Evolutionary conservation across 345 rosid genomes (phyloP).

Genomic region (Syzygium jambos): DNA sequence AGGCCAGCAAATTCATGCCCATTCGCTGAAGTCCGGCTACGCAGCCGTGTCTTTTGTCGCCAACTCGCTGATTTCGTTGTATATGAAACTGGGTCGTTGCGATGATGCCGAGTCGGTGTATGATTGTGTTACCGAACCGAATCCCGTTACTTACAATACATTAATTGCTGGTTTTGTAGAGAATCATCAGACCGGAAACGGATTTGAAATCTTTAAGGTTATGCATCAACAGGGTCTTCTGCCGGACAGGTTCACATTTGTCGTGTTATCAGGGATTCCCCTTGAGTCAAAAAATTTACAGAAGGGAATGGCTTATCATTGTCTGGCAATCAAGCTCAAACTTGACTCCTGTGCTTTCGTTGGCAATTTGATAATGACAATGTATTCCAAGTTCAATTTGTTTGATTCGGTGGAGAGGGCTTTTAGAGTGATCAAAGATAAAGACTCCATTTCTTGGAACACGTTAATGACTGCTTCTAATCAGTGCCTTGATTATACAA

Average conservation of each 20-base stretch:
- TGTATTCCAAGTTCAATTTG: slow-evolving; percentile 37
- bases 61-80: slow-evolving; percentile 51
- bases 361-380: slow-evolving; percentile 41
- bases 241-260: slow-evolving; percentile 45
- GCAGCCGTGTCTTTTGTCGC: slow-evolving; percentile 33
- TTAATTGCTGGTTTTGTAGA: slow-evolving; percentile 50
- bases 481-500: slow-evolving; percentile 28
- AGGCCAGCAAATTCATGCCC: slow-evolving; percentile 49
- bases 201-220: slow-evolving; percentile 24
- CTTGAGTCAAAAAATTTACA: slow-evolving; percentile 8
- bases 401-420: slow-evolving; percentile 31
- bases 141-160: slow-evolving; percentile 47
- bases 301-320: slow-evolving; percentile 29
- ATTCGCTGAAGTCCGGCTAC: slow-evolving; percentile 35
- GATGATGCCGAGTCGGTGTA: slow-evolving; percentile 28
- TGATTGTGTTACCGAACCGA: slow-evolving; percentile 13
- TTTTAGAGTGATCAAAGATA: slow-evolving; percentile 26
- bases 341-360: slow-evolving; percentile 29
- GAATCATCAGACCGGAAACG: slow-evolving; percentile 24
- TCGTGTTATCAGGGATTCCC: slow-evolving; percentile 27
- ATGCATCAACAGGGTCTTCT: slow-evolving; percentile 27
- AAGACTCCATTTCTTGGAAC: slow-evolving; percentile 54
- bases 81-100: slow-evolving; percentile 37
- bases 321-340: slow-evolving; percentile 29
- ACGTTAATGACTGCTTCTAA: slow-evolving; percentile 34